Evolutionary conservation across 148 eudicot species (phyloP).

Genomic region (Oxyria digyna): DNA sequence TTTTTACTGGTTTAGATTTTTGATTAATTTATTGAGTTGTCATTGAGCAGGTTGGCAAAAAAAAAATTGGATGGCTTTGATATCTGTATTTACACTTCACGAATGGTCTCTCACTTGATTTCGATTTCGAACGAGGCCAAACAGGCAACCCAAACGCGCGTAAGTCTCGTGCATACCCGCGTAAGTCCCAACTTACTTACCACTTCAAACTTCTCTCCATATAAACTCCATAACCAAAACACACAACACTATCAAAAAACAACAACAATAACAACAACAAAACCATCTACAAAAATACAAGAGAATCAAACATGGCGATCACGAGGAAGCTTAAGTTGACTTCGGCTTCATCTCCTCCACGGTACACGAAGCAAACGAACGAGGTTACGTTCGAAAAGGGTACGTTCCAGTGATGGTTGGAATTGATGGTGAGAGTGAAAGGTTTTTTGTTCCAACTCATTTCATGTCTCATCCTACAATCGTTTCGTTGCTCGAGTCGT

Average conservation of each 20-base stretch:
- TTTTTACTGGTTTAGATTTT: too few species aligned
- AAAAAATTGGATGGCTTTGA: too few species aligned
- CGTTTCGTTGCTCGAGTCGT: slow-evolving; percentile 12
- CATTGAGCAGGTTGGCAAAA: too few species aligned
- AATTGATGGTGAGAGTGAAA: slow-evolving; percentile 7
- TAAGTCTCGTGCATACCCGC: too few species aligned
- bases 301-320: neutral
- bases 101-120: too few species aligned
- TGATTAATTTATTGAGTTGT: too few species aligned
- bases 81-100: too few species aligned
- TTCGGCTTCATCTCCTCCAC: neutral
- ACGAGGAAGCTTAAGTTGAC: neutral
- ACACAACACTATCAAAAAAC: neutral
- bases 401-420: slow-evolving; percentile 16
- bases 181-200: neutral
- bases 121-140: too few species aligned
- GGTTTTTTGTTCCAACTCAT: slow-evolving; percentile 9
- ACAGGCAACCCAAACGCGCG: too few species aligned
- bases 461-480: slow-evolving; percentile 15
- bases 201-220: neutral
- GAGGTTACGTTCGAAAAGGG: slow-evolving; percentile 6
- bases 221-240: neutral
- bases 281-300: neutral
- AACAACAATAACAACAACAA: neutral
- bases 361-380: neutral